Percentiles rank a stretch among this genome's conserved stretches.
phyloP scores from a whole-genome alignment of 768 basidiomycete species.

The Russula emetica region DNA sequence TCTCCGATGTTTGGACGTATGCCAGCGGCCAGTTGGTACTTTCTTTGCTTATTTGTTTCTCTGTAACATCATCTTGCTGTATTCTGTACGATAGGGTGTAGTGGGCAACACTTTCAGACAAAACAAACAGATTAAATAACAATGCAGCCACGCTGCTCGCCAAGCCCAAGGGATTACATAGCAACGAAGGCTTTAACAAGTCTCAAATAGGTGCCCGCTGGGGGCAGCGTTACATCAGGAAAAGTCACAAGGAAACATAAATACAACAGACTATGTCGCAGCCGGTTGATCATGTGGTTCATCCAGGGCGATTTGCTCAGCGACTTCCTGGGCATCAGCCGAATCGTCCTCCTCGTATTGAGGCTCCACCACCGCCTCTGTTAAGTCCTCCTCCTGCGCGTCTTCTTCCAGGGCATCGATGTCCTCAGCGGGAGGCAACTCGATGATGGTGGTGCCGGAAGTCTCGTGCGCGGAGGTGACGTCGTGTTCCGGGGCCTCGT shows the following conservation, averaged over 20 bases:
- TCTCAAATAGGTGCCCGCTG: neutral
- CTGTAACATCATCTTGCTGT: neutral
- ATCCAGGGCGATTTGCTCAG: conserved; percentile 15
- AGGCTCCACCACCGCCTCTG: conserved; percentile 17
- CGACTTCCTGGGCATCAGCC: conserved; percentile 20
- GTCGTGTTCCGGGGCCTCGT: conserved; percentile 14
- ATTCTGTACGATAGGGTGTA: neutral
- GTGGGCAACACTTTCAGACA: neutral
- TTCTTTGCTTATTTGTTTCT: neutral
- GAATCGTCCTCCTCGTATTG: conserved; percentile 16
- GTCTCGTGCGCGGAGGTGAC: conserved; percentile 19
- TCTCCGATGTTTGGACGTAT: neutral
- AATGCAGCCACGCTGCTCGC: neutral
- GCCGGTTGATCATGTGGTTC: conserved; percentile 13
- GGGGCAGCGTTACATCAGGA: neutral
- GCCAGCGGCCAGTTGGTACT: neutral
- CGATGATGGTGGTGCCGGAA: conserved; percentile 21
- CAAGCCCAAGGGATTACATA: conserved; percentile 8
- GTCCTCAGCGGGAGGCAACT: conserved; percentile 19
- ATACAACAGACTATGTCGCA: conserved; percentile 12
- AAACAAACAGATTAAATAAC: neutral
- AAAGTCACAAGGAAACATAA: conserved; percentile 21
- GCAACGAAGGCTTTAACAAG: neutral
- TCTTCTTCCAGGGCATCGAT: conserved; percentile 18
- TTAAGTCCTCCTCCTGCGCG: conserved; percentile 25